phyloP scores from a whole-genome alignment of 176 grass and related monocot species.

The maize (Zea mays) region DNA sequence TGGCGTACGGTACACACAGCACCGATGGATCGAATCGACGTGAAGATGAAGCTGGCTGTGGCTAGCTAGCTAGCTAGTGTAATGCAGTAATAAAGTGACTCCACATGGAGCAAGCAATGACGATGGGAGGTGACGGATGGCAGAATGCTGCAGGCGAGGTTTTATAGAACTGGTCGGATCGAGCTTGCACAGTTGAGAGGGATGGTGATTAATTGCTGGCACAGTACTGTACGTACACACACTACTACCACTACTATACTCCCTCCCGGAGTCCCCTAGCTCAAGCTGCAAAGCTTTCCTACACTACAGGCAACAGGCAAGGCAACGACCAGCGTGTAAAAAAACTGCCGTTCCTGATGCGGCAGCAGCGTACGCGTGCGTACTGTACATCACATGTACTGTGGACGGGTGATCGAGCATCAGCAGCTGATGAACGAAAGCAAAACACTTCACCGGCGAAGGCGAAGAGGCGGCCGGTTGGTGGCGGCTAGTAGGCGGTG shows the following conservation, averaged over 20 bases:
- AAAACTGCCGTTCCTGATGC: slow-evolving; percentile 5
- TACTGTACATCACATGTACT: neutral
- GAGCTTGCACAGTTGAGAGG: slow-evolving; percentile 41
- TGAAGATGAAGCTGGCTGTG: neutral
- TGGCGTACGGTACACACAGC: neutral
- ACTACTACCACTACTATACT: neutral
- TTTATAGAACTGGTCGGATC: slow-evolving; percentile 45
- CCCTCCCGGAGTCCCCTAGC: neutral
- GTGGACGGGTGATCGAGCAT: neutral
- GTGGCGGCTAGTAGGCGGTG: neutral
- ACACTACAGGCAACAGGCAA: neutral
- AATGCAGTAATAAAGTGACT: slow-evolving; percentile 41
- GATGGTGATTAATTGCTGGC: slow-evolving; percentile 51
- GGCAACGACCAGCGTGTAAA: slow-evolving; percentile 12
- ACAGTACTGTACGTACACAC: neutral
- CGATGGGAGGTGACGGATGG: slow-evolving; percentile 5
- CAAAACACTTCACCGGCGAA: neutral
- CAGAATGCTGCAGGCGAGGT: slow-evolving; percentile 25
- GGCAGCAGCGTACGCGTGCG: slow-evolving; percentile 8
- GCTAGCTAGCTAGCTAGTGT: slow-evolving; percentile 19
- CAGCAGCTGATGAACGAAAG: neutral
- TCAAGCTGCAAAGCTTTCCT: neutral
- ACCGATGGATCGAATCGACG: slow-evolving; percentile 8
- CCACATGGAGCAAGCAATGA: slow-evolving; percentile 54
- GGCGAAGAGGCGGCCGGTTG: neutral